phyloP scores from a whole-genome alignment of 1,284 basidiomycete species.

The Entoloma clypeatum region DNA sequence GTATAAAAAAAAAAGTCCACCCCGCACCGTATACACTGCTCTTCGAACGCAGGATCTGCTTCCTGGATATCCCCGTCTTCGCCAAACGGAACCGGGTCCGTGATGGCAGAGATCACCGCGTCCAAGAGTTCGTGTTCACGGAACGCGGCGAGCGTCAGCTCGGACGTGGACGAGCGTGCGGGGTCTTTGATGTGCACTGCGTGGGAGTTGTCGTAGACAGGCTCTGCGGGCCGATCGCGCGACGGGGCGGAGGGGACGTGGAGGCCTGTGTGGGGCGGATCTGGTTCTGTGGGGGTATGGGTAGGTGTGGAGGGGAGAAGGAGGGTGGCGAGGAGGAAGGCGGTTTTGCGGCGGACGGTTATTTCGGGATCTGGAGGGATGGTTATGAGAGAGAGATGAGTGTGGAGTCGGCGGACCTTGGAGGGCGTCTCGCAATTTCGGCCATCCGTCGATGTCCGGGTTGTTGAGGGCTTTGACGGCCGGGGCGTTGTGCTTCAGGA shows the following conservation, averaged over 20 bases:
- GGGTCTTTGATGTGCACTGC: constrained; percentile 54
- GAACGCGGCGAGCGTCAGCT: constrained; percentile 47
- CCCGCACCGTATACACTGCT: constrained; percentile 70
- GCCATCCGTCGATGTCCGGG: constrained; percentile 60
- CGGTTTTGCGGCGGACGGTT: constrained; percentile 76
- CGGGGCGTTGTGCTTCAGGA: constrained; percentile 78
- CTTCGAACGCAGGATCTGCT: constrained; percentile 75
- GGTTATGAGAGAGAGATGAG: constrained; percentile 16
- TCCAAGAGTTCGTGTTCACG: constrained; percentile 40
- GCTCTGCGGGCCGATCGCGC: constrained; percentile 20
- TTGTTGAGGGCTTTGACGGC: constrained; percentile 62
- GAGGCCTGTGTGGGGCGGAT: constrained; percentile 15
- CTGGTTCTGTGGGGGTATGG: constrained; percentile 17
- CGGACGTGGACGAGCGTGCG: constrained; percentile 46
- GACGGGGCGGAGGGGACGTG: constrained; percentile 16
- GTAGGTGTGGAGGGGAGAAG: constrained; percentile 53
- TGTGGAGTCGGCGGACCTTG: constrained; percentile 41
- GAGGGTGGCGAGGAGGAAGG: constrained; percentile 81
- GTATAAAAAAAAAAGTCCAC: constrained; percentile 12
- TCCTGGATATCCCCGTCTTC: constrained; percentile 62
- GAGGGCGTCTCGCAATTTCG: constrained; percentile 55
- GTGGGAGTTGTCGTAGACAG: constrained; percentile 65
- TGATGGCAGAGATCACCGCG: constrained; percentile 36
- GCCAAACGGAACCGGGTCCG: constrained; percentile 57
- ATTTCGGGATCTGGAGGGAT: constrained; percentile 65